A percentile compares a stretch with the other conserved stretches of the same genome.
phyloP scores from a whole-genome alignment of 257 asterid species.

The Salvia splendens region DNA sequence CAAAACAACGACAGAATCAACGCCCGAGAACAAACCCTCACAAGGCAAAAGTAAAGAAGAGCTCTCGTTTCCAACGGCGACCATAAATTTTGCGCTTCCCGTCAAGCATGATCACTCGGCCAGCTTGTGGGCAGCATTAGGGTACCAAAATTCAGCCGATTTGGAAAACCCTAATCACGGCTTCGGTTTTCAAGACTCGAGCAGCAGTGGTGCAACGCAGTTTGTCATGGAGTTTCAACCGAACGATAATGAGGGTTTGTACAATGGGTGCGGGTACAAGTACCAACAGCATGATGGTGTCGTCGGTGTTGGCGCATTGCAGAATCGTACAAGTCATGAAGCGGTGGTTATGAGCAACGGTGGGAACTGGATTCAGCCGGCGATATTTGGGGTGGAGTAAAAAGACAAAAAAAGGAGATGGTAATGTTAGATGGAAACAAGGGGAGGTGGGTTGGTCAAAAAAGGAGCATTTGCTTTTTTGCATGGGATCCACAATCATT shows the following conservation, averaged over 20 bases:
- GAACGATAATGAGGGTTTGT: constrained; percentile 28
- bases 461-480: constrained; percentile 41
- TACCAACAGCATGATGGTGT: constrained; percentile 35
- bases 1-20: constrained; percentile 44
- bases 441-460: constrained; percentile 66
- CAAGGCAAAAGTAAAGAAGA: constrained; percentile 32
- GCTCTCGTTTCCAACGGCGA: constrained; percentile 29
- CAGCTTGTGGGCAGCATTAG: constrained; percentile 59
- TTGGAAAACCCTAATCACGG: constrained; percentile 27
- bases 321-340: constrained; percentile 33
- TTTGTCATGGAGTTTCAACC: constrained; percentile 36
- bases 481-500: constrained; percentile 53
- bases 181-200: constrained; percentile 19
- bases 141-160: constrained; percentile 41
- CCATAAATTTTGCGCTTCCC: constrained; percentile 45
- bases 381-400: constrained; percentile 42
- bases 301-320: constrained; percentile 25
- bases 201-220: constrained; percentile 29
- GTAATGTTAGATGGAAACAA: constrained; percentile 29
- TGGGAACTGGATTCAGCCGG: constrained; percentile 47
- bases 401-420: neutral
- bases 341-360: constrained; percentile 25
- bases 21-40: constrained; percentile 37
- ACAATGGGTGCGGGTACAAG: constrained; percentile 36
- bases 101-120: constrained; percentile 46